A percentile compares a stretch with the other conserved stretches of the same genome.
phyloP scores from a whole-genome alignment of 768 basidiomycete genomes.

The Lyophyllum decastes region DNA sequence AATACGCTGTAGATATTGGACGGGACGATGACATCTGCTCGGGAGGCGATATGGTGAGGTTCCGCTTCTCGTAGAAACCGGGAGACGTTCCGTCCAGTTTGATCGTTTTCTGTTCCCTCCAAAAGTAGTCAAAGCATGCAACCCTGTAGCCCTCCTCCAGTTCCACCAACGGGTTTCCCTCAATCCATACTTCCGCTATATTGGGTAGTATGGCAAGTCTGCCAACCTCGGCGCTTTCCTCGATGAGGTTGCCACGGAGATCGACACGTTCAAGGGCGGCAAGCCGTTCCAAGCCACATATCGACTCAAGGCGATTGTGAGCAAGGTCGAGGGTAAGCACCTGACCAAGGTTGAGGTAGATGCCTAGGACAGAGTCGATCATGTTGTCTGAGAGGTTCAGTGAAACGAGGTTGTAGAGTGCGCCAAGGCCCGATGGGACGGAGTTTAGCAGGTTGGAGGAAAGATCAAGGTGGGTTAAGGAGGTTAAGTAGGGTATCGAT shows the following conservation, averaged over 20 bases:
- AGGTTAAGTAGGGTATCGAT: constrained; percentile 64
- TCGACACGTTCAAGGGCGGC: constrained; percentile 84
- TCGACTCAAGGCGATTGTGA: constrained; percentile 88
- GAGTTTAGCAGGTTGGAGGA: constrained; percentile 91
- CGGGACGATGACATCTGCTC: constrained; percentile 55
- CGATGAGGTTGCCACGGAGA: constrained; percentile 74
- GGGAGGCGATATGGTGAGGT: constrained; percentile 47
- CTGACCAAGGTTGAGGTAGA: constrained; percentile 79
- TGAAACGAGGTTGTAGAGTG: constrained; percentile 79
- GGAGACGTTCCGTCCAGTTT: constrained; percentile 75
- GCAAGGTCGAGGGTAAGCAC: constrained; percentile 80
- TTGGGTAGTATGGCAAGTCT: constrained; percentile 79
- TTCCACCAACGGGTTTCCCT: constrained; percentile 81
- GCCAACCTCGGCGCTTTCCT: constrained; percentile 84
- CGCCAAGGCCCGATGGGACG: constrained; percentile 74
- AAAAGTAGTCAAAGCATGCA: constrained; percentile 82
- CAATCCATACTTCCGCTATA: constrained; percentile 78
- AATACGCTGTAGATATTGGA: constrained; percentile 47
- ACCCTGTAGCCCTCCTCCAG: constrained; percentile 74
- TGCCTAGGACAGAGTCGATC: constrained; percentile 92
- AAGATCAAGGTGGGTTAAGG: constrained; percentile 82
- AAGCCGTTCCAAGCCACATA: constrained; percentile 93
- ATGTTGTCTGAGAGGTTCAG: constrained; percentile 97
- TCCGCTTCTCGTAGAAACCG: constrained; percentile 70
- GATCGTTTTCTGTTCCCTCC: constrained; percentile 78